A percentile compares a stretch with the other conserved stretches of the same genome.
These are phyloP conservation scores for Coemansia sp. DNA, from an alignment of 192 early-diverging fungal genomes.

Conservation along the genomic window DNA sequence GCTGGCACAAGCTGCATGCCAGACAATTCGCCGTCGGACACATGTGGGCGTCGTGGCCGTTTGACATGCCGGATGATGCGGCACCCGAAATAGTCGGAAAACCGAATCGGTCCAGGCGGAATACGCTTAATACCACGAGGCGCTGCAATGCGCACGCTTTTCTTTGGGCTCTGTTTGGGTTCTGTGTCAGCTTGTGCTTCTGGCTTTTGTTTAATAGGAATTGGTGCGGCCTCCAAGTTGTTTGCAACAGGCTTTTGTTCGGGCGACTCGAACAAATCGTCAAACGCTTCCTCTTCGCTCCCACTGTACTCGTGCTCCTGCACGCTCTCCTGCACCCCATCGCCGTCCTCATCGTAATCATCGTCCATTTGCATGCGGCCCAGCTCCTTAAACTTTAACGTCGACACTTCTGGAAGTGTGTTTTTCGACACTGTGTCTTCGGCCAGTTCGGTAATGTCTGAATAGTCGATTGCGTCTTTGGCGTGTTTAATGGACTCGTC, in stretches of 20 bases:
- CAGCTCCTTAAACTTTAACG: conserved; percentile 9
- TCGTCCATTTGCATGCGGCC: conserved; percentile 57
- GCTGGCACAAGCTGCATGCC: conserved; percentile 11
- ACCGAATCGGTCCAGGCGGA: conserved; percentile 31
- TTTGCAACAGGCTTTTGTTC: neutral
- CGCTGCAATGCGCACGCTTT: neutral
- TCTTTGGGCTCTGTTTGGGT: neutral
- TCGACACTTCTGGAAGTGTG: neutral
- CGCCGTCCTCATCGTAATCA: conserved; percentile 57
- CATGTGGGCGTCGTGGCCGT: conserved; percentile 27
- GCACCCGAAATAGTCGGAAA: conserved; percentile 50
- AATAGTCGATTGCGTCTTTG: conserved; percentile 79
- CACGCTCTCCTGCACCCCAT: neutral
- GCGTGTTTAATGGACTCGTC: conserved; percentile 39
- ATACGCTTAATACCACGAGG: conserved; percentile 40
- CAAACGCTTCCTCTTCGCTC: conserved; percentile 48
- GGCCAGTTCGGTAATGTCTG: conserved; percentile 77
- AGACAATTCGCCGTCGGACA: neutral
- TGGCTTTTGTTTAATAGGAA: neutral
- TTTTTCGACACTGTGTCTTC: conserved; percentile 57
- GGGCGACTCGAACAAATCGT: conserved; percentile 54
- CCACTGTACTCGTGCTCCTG: conserved; percentile 12
- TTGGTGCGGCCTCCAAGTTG: too few species aligned
- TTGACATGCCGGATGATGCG: conserved; percentile 28
- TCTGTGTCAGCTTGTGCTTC: neutral